phyloP scores from a whole-genome alignment of 2,329 filamentous ascomycete genomes.

The Aureobasidium leucospermi region DNA sequence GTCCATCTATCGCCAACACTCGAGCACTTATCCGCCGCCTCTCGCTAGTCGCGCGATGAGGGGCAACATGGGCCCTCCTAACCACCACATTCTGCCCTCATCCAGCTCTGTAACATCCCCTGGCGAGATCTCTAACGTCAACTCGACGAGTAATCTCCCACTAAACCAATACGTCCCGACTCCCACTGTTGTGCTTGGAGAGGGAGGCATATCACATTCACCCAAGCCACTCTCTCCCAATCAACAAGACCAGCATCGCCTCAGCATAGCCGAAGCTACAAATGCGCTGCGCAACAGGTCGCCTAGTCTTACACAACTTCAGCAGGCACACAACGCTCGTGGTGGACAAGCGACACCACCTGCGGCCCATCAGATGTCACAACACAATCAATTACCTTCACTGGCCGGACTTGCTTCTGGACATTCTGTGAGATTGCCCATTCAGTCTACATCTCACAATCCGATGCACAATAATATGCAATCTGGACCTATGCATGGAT shows the following conservation, averaged over 20 bases:
- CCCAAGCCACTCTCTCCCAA: slow-evolving; percentile 76
- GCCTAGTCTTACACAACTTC: slow-evolving; percentile 58
- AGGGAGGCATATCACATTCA: slow-evolving; percentile 68
- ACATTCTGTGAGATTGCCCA: slow-evolving; percentile 21
- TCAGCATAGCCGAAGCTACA: slow-evolving; percentile 44
- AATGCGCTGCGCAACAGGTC: slow-evolving; percentile 50
- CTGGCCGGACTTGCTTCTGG: slow-evolving; percentile 32
- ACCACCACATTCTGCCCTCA: slow-evolving; percentile 25
- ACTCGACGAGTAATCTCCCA: slow-evolving; percentile 28
- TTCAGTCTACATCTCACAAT: slow-evolving; percentile 16
- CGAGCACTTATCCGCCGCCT: slow-evolving; percentile 73
- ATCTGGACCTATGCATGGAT: slow-evolving; percentile 29
- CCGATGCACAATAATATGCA: slow-evolving; percentile 8
- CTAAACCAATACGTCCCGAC: slow-evolving; percentile 22
- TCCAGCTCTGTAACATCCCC: slow-evolving; percentile 27
- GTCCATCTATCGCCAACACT: slow-evolving; percentile 57
- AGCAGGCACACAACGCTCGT: slow-evolving; percentile 56
- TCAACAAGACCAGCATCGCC: slow-evolving; percentile 40
- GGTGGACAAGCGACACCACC: slow-evolving; percentile 52
- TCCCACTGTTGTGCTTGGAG: slow-evolving; percentile 56
- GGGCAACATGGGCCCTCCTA: slow-evolving; percentile 31
- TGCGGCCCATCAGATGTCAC: slow-evolving; percentile 35
- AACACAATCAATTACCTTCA: slow-evolving; percentile 25
- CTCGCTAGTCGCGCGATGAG: slow-evolving; percentile 37
- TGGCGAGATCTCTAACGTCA: slow-evolving; percentile 29